These are phyloP conservation scores for Podochytrium sp. DNA, from an alignment of 192 early-diverging fungal genomes.

Conservation along the genomic window DNA sequence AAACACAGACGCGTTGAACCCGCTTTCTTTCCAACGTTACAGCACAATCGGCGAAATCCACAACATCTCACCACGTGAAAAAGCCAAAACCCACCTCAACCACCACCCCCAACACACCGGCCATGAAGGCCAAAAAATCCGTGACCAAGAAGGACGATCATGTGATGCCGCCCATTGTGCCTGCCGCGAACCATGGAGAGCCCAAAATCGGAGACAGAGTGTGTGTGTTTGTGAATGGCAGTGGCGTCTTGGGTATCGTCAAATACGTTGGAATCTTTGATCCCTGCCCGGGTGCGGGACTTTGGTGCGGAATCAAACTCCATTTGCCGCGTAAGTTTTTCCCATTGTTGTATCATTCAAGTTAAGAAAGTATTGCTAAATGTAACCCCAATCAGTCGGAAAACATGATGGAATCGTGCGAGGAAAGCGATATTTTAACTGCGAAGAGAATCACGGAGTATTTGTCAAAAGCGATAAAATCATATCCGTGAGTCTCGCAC, in stretches of 20 bases:
- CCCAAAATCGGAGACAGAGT: constrained; percentile 40
- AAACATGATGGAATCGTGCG: constrained; percentile 51
- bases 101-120: background rate
- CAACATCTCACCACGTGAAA: background rate
- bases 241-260: constrained; percentile 39
- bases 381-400: constrained; percentile 32
- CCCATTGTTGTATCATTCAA: background rate
- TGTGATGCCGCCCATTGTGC: background rate
- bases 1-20: background rate
- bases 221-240: constrained; percentile 36
- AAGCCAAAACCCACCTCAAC: background rate
- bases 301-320: constrained; percentile 51
- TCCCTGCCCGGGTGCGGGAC: constrained; percentile 38
- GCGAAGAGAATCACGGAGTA: constrained; percentile 46
- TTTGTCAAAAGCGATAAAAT: constrained; percentile 52
- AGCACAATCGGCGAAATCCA: background rate
- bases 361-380: background rate
- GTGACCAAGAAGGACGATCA: constrained; percentile 15
- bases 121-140: background rate
- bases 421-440: constrained; percentile 48
- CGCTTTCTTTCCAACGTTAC: background rate
- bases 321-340: constrained; percentile 39
- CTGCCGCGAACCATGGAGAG: constrained; percentile 21
- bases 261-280: constrained; percentile 54
- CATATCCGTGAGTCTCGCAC: constrained; percentile 22